These are phyloP conservation scores for Leccinum laetum DNA, from an alignment of 1,284 basidiomycete species.

Conservation along the genomic window DNA sequence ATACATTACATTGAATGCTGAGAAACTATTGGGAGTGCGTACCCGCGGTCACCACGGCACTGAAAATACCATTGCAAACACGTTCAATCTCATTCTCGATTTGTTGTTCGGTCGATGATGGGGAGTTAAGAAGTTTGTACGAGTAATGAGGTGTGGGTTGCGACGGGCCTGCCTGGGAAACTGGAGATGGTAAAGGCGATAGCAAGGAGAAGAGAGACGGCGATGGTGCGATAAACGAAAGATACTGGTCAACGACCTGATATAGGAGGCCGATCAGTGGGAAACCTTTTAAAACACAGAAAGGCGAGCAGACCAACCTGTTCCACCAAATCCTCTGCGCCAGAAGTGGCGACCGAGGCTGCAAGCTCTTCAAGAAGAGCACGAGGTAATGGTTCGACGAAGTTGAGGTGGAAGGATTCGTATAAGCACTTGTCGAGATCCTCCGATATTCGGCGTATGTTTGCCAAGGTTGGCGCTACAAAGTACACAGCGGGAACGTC, in stretches of 20 bases:
- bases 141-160: constrained; percentile 44
- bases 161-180: constrained; percentile 35
- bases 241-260: constrained; percentile 92
- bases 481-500: constrained; percentile 99
- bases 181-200: constrained; percentile 39
- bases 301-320: constrained; percentile 50
- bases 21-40: constrained; percentile 27
- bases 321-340: constrained; percentile 81
- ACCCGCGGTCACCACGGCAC: constrained; percentile 92
- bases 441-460: constrained; percentile 88
- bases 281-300: neutral
- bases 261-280: constrained; percentile 2
- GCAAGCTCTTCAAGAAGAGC: constrained; percentile 94
- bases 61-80: constrained; percentile 90
- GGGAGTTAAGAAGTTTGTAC: constrained; percentile 93
- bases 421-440: constrained; percentile 89
- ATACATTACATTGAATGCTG: neutral
- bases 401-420: constrained; percentile 94
- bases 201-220: constrained; percentile 94
- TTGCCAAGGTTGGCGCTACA: constrained; percentile 86
- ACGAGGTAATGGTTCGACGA: constrained; percentile 89
- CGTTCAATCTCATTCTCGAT: constrained; percentile 96
- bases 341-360: constrained; percentile 81
- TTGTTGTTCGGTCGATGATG: constrained; percentile 85
- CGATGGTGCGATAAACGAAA: constrained; percentile 96